Conservation (phyloP, 176 grass and related monocot species). For the Ensete ventricosum region DNA sequence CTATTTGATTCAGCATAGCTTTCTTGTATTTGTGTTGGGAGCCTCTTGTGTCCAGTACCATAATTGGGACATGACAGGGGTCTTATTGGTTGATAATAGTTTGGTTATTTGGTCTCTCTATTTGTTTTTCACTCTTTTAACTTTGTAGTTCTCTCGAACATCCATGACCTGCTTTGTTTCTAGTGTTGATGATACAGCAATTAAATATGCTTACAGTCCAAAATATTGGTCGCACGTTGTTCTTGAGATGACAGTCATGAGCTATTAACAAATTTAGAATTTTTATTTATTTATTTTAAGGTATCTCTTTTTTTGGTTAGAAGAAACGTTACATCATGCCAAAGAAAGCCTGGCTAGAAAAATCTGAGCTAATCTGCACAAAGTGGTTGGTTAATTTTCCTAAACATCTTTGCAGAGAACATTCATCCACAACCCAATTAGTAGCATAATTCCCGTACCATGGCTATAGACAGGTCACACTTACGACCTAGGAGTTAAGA, state of each 20-base stretch:
- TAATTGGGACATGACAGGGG: too few species aligned
- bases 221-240: not conserved
- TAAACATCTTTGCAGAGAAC: not conserved
- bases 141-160: not conserved
- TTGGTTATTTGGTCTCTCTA: too few species aligned
- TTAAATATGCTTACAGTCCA: not conserved
- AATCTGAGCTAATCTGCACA: not conserved
- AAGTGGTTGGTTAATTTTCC: not conserved
- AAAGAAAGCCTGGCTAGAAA: not conserved
- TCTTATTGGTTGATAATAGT: too few species aligned
- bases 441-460: too few species aligned
- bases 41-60: not conserved
- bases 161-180: not conserved
- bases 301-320: not conserved
- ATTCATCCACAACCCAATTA: not conserved
- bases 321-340: not conserved
- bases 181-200: not conserved
- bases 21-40: not conserved
- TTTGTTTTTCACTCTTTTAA: too few species aligned
- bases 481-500: too few species aligned
- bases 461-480: too few species aligned
- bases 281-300: not conserved
- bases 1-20: not conserved
- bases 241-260: not conserved
- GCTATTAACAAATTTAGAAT: not conserved